A percentile compares a stretch with the other conserved stretches of the same genome.
Conservation (phyloP, 805 yeast species). For the Candida berthetii region DNA sequence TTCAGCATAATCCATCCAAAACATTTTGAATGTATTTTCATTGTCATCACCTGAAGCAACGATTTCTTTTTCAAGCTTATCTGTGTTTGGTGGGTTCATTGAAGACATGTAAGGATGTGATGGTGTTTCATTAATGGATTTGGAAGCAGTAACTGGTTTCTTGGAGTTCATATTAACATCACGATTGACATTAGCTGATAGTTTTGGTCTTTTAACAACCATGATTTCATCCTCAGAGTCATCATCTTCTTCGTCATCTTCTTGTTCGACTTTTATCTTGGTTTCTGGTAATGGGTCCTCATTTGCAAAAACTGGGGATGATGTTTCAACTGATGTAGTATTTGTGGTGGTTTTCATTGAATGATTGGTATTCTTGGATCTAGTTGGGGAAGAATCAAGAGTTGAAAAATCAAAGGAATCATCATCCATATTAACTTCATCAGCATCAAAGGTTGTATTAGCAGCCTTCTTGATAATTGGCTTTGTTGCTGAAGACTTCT, state of each 20-base stretch:
- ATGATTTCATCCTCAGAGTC: constrained; percentile 56
- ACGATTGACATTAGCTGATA: constrained; percentile 34
- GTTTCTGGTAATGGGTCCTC: constrained; percentile 1
- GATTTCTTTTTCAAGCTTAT: constrained; percentile 14
- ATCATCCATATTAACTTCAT: constrained; percentile 19
- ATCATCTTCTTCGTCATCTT: constrained; percentile 22
- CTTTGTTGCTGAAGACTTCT: constrained; percentile 18
- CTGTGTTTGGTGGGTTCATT: constrained; percentile 2
- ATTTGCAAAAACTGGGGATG: constrained; percentile 13
- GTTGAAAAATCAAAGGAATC: constrained; percentile 14
- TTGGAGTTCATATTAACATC: constrained; percentile 34
- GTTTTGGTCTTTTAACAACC: constrained; percentile 45
- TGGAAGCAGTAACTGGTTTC: not conserved
- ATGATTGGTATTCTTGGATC: constrained; percentile 4
- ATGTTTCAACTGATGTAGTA: constrained; percentile 9
- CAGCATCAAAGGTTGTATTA: constrained; percentile 22
- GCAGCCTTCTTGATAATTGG: constrained; percentile 11
- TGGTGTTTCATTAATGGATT: not conserved
- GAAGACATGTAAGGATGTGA: too few relatives aligned
- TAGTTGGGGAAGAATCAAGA: constrained; percentile 33
- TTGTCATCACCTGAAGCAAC: constrained; percentile 23
- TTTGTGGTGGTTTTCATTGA: constrained; percentile 3
- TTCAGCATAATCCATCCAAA: constrained; percentile 88
- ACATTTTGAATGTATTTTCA: constrained; percentile 57
- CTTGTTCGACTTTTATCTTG: too few relatives aligned